phyloP scores from a whole-genome alignment of 1,284 basidiomycete species.

The Porogramme epimiltina region DNA sequence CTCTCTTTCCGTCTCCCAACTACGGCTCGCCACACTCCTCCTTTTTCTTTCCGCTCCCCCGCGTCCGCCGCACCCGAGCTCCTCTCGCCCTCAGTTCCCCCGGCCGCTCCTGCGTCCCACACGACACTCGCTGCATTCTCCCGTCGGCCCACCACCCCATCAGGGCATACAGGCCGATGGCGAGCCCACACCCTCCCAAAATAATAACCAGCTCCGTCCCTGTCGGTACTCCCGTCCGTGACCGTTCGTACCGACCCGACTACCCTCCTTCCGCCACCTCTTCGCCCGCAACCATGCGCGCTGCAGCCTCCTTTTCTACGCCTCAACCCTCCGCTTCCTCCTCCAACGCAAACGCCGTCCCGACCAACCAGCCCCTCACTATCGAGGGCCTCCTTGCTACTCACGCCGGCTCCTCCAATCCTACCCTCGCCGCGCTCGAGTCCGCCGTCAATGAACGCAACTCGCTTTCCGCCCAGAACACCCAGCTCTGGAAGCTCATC shows the following conservation, averaged over 20 bases:
- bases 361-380: constrained; percentile 41
- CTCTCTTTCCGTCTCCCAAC: constrained; percentile 3
- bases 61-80: neutral
- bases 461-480: constrained; percentile 76
- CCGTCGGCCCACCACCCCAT: neutral
- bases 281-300: constrained; percentile 24
- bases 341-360: constrained; percentile 28
- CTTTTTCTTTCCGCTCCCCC: constrained; percentile 4
- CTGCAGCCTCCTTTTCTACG: constrained; percentile 24
- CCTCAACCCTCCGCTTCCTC: constrained; percentile 28
- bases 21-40: constrained; percentile 4
- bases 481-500: constrained; percentile 90
- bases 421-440: constrained; percentile 70
- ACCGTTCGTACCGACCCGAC: constrained; percentile 21
- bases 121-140: neutral
- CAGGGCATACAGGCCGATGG: constrained; percentile 8
- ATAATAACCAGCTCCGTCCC: constrained; percentile 16
- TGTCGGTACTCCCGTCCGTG: constrained; percentile 23
- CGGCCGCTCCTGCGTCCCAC: neutral
- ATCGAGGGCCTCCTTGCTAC: constrained; percentile 57
- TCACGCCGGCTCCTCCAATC: constrained; percentile 53
- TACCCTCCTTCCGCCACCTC: constrained; percentile 20
- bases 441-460: constrained; percentile 78
- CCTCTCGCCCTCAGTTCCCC: neutral
- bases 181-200: constrained; percentile 19